A percentile compares a stretch with the other conserved stretches of the same genome.
Evolutionary conservation across 768 basidiomycete genomes (phyloP).

Genomic region (Podaxis mareebaensis): DNA sequence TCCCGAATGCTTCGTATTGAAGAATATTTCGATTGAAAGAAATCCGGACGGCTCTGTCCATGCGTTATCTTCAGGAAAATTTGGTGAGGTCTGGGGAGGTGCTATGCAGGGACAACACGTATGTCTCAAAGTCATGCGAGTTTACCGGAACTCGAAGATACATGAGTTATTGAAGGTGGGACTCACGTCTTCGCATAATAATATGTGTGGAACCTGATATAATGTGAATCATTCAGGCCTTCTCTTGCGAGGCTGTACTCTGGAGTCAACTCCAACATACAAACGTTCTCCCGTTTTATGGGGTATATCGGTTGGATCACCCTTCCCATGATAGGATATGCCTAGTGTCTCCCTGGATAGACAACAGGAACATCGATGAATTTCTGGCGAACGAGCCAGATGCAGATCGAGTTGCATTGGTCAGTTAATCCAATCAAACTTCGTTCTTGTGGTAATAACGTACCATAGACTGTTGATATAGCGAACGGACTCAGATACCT

Average conservation of each 20-base stretch:
- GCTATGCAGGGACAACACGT: conserved; percentile 3
- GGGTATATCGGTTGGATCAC: conserved; percentile 15
- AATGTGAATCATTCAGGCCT: neutral
- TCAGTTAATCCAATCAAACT: neutral
- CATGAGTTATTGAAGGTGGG: conserved; percentile 19
- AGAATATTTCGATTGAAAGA: conserved; percentile 14
- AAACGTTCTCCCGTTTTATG: conserved; percentile 21
- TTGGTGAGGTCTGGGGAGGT: conserved; percentile 19
- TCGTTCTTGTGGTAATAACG: neutral
- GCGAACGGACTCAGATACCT: conserved; percentile 21
- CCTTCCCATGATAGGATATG: conserved; percentile 10
- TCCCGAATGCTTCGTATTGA: conserved; percentile 13
- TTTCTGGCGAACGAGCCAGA: conserved; percentile 12
- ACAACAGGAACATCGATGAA: conserved; percentile 17
- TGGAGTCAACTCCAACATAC: conserved; percentile 20
- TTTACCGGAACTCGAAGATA: conserved; percentile 12
- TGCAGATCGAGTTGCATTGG: conserved; percentile 12
- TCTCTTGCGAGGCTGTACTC: conserved; percentile 18
- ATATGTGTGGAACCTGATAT: neutral
- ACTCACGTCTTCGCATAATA: neutral
- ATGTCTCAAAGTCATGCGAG: conserved; percentile 14
- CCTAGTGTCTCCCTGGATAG: conserved; percentile 21
- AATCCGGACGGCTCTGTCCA: conserved; percentile 7
- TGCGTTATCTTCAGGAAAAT: conserved; percentile 22
- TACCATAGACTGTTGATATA: conserved; percentile 15